Percentiles rank a stretch among this genome's conserved stretches.
Evolutionary conservation across 805 yeast species (phyloP).

Genomic region (Priceomyces haplophilus): DNA sequence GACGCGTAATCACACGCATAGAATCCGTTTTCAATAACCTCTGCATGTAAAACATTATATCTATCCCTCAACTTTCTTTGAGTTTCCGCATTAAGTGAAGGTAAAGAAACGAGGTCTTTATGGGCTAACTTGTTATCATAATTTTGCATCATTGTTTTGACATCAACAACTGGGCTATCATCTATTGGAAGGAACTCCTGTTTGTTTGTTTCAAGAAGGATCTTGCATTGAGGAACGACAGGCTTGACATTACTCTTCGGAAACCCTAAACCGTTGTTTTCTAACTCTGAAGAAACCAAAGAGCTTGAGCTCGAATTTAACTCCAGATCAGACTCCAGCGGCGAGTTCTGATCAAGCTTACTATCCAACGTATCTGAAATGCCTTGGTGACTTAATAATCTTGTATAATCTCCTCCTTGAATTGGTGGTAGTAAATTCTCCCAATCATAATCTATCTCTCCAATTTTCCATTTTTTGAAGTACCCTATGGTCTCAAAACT

Average conservation of each 20-base stretch:
- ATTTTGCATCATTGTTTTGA: constrained; percentile 49
- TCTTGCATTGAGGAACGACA: constrained; percentile 47
- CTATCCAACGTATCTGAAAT: constrained; percentile 9
- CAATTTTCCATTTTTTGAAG: constrained; percentile 62
- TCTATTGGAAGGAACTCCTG: constrained; percentile 33
- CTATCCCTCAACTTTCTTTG: constrained; percentile 55
- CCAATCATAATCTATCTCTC: constrained; percentile 65
- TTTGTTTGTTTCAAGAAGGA: constrained; percentile 38
- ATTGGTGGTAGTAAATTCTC: constrained; percentile 79
- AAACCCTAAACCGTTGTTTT: constrained; percentile 29
- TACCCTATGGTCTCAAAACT: constrained; percentile 50
- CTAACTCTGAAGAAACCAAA: constrained; percentile 1
- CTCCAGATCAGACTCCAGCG: constrained; percentile 8
- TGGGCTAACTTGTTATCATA: constrained; percentile 57
- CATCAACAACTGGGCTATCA: constrained; percentile 46
- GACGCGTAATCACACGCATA: constrained; percentile 73
- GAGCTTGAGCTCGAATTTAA: constrained; percentile 12
- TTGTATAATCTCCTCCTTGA: constrained; percentile 61
- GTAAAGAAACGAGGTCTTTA: constrained; percentile 55
- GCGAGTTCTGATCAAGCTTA: constrained; percentile 11
- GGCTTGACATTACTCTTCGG: constrained; percentile 46
- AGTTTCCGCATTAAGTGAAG: constrained; percentile 64
- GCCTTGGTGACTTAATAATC: neutral
- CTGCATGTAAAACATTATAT: constrained; percentile 59
- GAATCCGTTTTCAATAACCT: constrained; percentile 53